Percentiles rank a stretch among this genome's conserved stretches.
These are phyloP conservation scores for Vigna trinervia DNA, from an alignment of 306 rosid species.

Conservation along the genomic window DNA sequence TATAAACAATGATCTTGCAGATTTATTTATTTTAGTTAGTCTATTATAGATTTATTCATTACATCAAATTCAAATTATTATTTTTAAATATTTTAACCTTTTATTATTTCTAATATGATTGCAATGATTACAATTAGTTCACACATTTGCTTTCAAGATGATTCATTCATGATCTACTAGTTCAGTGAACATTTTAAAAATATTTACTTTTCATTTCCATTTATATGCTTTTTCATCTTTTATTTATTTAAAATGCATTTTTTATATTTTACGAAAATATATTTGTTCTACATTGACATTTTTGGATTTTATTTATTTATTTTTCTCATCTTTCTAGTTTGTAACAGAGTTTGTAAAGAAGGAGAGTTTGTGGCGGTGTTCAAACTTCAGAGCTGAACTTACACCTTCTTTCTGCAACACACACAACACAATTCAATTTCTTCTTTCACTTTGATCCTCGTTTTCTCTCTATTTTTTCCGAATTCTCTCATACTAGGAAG, in stretches of 20 bases:
- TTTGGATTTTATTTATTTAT: background rate
- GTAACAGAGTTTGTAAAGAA: background rate
- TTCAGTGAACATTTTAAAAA: background rate
- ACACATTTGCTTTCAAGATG: too few species aligned
- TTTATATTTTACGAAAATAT: too few species aligned
- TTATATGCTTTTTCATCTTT: background rate
- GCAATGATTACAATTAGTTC: too few species aligned
- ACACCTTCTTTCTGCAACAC: background rate
- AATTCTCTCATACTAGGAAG: background rate
- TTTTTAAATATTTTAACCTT: too few species aligned
- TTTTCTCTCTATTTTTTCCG: background rate
- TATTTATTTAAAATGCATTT: background rate
- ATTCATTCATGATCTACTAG: too few species aligned
- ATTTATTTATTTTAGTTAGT: too few species aligned
- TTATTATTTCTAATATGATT: too few species aligned
- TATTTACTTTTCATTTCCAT: background rate
- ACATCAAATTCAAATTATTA: too few species aligned
- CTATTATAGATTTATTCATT: too few species aligned
- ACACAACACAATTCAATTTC: background rate
- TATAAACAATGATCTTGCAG: too few species aligned
- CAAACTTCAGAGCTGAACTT: slow-evolving; percentile 3
- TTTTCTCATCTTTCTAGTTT: background rate
- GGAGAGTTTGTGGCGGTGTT: background rate
- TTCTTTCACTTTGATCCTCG: background rate
- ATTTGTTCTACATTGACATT: too few species aligned